These are phyloP conservation scores for Lizonia empirigonia DNA, from an alignment of 2,329 filamentous ascomycete genomes.

Conservation along the genomic window DNA sequence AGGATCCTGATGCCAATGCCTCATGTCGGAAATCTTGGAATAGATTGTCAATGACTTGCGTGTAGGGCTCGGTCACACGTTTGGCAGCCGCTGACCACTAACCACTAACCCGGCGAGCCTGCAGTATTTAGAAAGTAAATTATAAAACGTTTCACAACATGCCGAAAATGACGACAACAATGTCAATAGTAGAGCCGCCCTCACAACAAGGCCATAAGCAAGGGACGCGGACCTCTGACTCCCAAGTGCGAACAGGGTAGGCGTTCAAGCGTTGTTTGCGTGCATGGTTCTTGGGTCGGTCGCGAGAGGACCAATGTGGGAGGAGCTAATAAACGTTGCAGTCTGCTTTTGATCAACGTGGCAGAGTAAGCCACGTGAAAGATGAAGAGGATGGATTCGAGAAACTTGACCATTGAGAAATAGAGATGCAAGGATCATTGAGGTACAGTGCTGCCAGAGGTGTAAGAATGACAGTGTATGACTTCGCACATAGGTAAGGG, in stretches of 20 bases:
- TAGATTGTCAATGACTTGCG: too few relatives aligned
- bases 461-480: neutral
- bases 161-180: too few relatives aligned
- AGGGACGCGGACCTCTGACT: constrained; percentile 5
- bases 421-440: neutral
- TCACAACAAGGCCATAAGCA: too few relatives aligned
- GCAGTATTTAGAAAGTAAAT: too few relatives aligned
- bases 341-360: neutral
- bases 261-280: constrained; percentile 5
- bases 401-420: neutral
- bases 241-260: constrained; percentile 4
- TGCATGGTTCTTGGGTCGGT: constrained; percentile 1
- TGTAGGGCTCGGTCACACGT: too few relatives aligned
- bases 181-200: too few relatives aligned
- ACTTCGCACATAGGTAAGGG: constrained; percentile 1
- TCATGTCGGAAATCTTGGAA: constrained; percentile 2
- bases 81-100: too few relatives aligned
- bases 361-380: neutral
- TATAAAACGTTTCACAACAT: too few relatives aligned
- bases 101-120: too few relatives aligned
- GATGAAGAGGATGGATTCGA: neutral
- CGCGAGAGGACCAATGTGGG: neutral
- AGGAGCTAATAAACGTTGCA: constrained; percentile 1
- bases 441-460: neutral
- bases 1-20: constrained; percentile 1